Evolutionary conservation across 2,329 filamentous ascomycete species (phyloP), one percentile per base, ranked within the genome.

Genomic region (Claviceps spartinae): DNA sequence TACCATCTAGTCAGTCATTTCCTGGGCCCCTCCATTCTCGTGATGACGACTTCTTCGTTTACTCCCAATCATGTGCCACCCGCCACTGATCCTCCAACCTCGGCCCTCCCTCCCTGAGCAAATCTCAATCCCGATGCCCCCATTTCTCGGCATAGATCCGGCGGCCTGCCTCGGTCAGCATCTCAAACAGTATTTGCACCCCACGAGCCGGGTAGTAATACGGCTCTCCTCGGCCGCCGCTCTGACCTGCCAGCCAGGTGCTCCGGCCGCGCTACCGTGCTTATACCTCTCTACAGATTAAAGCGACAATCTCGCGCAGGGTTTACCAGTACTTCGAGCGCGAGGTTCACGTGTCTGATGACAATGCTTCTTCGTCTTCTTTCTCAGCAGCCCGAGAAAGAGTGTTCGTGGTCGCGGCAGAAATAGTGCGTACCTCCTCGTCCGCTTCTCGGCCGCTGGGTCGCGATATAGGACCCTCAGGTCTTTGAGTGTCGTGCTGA

Each of bases 161-260:
- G n/a, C 64, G 60, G 0, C 73, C 74, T 18, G 70, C 67, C 55
- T 74, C 72, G 30, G 71, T 73, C 18, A 72, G 60, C 49, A 76
- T 63, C 52, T 69, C 65, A 52, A 76, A 68, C 1, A 65, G 70
- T 47, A 65, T 61, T 4, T 69, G 65, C 50, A 77, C 65, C 1
- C 74, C 76, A 2, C 67, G 67, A 0, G 70, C 56, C 49, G 73
- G 65, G 54, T 76, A 72, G 60, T 78, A 74, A 54, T 72, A 79
- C 1, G 75, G 75, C 59, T 79, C 76, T 14, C 72, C 74, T 24
- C 68, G 50, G 1, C 76, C 77, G 34, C 76, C 76, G 5, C 63
- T 67, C 58, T 79, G 76, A 34, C 69, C 68, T 2, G 59, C 61
- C 58, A 79, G 76, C 76, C 76, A 80, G 11, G 68, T 73, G 60